These are phyloP conservation scores for Colletotrichum navitas DNA, from an alignment of 2,329 filamentous ascomycete genomes.

Conservation along the genomic window DNA sequence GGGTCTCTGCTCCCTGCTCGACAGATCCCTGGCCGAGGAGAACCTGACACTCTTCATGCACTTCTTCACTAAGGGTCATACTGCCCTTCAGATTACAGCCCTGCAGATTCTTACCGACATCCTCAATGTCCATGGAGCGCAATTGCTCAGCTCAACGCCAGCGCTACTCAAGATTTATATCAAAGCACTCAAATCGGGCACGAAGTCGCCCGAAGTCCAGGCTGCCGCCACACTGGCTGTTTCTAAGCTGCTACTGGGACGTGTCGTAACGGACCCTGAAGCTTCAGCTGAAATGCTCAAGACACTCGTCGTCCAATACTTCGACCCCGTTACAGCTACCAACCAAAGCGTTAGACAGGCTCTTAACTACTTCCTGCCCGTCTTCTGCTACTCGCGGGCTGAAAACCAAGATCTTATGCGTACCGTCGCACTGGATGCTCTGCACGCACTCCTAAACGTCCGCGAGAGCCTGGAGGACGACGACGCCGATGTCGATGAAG, in stretches of 20 bases:
- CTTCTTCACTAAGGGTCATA: constrained; percentile 94
- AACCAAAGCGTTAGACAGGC: constrained; percentile 90
- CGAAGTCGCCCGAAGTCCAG: constrained; percentile 79
- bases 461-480: constrained; percentile 81
- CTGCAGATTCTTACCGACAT: constrained; percentile 95
- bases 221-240: constrained; percentile 84
- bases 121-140: constrained; percentile 86
- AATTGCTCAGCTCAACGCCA: constrained; percentile 77
- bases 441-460: constrained; percentile 81
- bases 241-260: constrained; percentile 87
- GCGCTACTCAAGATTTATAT: constrained; percentile 87
- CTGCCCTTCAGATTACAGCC: constrained; percentile 88
- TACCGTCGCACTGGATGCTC: constrained; percentile 76
- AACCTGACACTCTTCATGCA: constrained; percentile 95
- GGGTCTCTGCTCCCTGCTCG: constrained; percentile 90
- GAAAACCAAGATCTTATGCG: constrained; percentile 89
- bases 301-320: constrained; percentile 87
- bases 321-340: constrained; percentile 82
- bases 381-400: constrained; percentile 88
- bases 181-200: constrained; percentile 80
- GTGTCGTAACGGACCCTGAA: constrained; percentile 78
- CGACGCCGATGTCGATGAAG: constrained; percentile 79
- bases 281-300: constrained; percentile 82
- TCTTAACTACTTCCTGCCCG: constrained; percentile 92
- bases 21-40: constrained; percentile 90